Conservation (phyloP, 495 filamentous ascomycete genomes). For the Xylaria nigripes region DNA sequence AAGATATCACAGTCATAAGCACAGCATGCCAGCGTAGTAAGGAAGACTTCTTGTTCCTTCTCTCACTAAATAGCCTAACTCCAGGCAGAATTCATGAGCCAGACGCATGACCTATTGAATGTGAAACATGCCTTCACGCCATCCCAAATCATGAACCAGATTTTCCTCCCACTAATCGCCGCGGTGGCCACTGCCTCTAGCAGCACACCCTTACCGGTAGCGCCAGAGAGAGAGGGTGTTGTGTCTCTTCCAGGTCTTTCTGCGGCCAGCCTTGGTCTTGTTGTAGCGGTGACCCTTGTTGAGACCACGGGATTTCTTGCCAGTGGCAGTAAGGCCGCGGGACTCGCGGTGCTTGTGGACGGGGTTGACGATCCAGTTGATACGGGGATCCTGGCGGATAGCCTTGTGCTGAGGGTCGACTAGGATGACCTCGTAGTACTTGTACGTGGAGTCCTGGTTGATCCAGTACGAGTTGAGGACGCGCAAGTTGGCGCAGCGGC, state of each 20-base stretch:
- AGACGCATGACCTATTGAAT: conserved; percentile 24
- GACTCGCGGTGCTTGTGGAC: conserved; percentile 99
- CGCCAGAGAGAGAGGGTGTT: conserved; percentile 95
- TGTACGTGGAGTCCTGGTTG: conserved; percentile 99
- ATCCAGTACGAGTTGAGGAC: conserved; percentile 99
- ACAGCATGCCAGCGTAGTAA: conserved; percentile 10
- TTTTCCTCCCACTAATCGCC: conserved; percentile 12
- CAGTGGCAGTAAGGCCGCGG: conserved; percentile 91
- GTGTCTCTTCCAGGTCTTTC: conserved; percentile 99
- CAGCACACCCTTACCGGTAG: conserved; percentile 50
- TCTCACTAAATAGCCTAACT: conserved; percentile 28
- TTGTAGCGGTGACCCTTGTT: conserved; percentile 98
- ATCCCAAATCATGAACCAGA: conserved; percentile 21
- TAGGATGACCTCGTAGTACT: conserved; percentile 99
- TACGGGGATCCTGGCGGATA: conserved; percentile 95
- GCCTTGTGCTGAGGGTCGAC: conserved; percentile 99
- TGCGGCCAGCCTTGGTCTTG: conserved; percentile 88
- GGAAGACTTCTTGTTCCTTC: conserved; percentile 24
- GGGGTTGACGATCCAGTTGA: conserved; percentile 99
- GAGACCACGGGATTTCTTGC: conserved; percentile 98
- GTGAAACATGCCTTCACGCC: conserved; percentile 22
- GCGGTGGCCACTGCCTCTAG: conserved; percentile 6
- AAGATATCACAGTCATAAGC: conserved; percentile 16
- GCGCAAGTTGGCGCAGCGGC: conserved; percentile 94
- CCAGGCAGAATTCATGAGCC: conserved; percentile 29